These are phyloP conservation scores for Noccaea caerulescens DNA, from an alignment of 345 rosid genomes.

Conservation along the genomic window DNA sequence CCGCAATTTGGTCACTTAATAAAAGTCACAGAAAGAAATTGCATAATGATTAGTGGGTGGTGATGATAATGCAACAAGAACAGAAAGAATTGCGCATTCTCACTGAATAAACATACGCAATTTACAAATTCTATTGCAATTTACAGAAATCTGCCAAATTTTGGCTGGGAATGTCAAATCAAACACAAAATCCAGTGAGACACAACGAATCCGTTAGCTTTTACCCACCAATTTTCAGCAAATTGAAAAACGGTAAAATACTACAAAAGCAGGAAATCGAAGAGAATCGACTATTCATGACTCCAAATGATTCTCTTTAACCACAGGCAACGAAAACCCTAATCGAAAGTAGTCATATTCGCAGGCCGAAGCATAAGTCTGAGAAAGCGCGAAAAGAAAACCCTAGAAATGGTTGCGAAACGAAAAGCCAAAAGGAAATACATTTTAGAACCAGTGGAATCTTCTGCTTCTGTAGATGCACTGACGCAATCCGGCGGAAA, in stretches of 20 bases:
- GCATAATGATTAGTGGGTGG: constrained; percentile 23
- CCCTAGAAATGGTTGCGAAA: constrained; percentile 37
- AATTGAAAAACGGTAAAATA: background rate
- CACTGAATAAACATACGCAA: constrained; percentile 10
- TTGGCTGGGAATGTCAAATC: background rate
- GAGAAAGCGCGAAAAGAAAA: constrained; percentile 24
- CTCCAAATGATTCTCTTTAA: constrained; percentile 4
- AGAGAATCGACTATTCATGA: constrained; percentile 22
- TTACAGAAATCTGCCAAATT: constrained; percentile 15
- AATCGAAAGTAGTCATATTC: constrained; percentile 6
- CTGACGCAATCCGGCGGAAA: background rate
- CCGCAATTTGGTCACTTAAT: constrained; percentile 12
- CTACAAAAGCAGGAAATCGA: constrained; percentile 6
- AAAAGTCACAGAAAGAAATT: background rate
- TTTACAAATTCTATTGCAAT: background rate
- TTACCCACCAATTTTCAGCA: constrained; percentile 20
- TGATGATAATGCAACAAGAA: constrained; percentile 26
- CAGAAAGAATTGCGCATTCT: background rate
- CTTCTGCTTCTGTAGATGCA: background rate
- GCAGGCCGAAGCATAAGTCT: constrained; percentile 5
- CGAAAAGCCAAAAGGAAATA: background rate
- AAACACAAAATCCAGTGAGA: background rate
- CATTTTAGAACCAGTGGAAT: constrained; percentile 10
- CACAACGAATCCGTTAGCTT: constrained; percentile 10
- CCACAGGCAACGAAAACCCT: constrained; percentile 19